Evolutionary conservation across 805 yeast genomes (phyloP).

Genomic region (Cyberlindnera suaveolens): DNA sequence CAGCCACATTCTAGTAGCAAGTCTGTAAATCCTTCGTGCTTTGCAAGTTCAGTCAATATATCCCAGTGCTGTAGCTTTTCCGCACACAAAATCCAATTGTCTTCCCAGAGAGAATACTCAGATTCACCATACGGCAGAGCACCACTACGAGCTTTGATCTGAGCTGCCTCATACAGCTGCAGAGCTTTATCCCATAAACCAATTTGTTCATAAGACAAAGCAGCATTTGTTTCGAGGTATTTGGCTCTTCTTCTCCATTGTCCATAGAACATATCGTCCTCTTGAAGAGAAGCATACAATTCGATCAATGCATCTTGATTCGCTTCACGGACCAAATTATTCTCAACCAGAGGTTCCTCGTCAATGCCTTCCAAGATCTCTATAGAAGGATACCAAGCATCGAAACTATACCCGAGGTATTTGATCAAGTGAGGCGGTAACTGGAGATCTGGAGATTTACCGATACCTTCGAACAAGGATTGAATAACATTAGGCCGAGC

Average conservation of each 20-base stretch:
- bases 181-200: slow-evolving; percentile 94
- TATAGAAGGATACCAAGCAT: slow-evolving; percentile 88
- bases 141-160: slow-evolving; percentile 92
- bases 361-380: slow-evolving; percentile 73
- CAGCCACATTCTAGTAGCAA: slow-evolving; percentile 96
- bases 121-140: slow-evolving; percentile 92
- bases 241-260: slow-evolving; percentile 96
- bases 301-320: slow-evolving; percentile 89
- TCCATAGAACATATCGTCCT: slow-evolving; percentile 96
- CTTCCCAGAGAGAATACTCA: slow-evolving; percentile 96
- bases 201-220: slow-evolving; percentile 88
- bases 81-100: slow-evolving; percentile 96
- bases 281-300: slow-evolving; percentile 80
- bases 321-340: slow-evolving; percentile 71
- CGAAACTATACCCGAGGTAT: slow-evolving; percentile 78
- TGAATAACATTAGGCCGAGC: slow-evolving; percentile 82
- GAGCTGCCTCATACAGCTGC: slow-evolving; percentile 92
- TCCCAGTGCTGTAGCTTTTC: slow-evolving; percentile 99
- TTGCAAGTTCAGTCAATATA: slow-evolving; percentile 88
- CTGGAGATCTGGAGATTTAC: slow-evolving; percentile 63
- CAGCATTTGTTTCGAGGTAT: slow-evolving; percentile 87
- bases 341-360: slow-evolving; percentile 54
- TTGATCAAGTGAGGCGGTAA: slow-evolving; percentile 93
- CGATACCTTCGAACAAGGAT: slow-evolving; percentile 77
- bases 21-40: slow-evolving; percentile 97